Evolutionary conservation across 108 stramenopile genomes (phyloP).

Genomic region (Cyclostephanos tholiformis): DNA sequence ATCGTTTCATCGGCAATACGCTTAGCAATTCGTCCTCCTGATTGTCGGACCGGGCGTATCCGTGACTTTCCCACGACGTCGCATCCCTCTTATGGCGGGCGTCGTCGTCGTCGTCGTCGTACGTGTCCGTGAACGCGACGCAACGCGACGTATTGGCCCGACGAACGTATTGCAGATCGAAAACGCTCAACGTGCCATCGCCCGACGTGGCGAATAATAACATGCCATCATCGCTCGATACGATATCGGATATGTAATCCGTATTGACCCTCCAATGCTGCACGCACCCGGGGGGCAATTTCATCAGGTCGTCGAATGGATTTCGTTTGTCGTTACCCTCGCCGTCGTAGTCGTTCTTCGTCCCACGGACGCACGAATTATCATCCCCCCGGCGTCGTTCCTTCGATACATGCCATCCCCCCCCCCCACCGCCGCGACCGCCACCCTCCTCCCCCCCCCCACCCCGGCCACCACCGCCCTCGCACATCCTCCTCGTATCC

Average conservation of each 20-base stretch:
- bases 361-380: constrained; percentile 69
- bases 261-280: no score
- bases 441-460: constrained; percentile 5
- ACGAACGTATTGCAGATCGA: constrained; percentile 69
- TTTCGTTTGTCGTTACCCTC: no score
- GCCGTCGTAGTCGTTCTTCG: constrained; percentile 85
- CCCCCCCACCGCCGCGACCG: constrained; percentile 2
- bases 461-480: no score
- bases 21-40: constrained; percentile 96
- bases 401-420: constrained; percentile 4
- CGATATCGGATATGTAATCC: constrained; percentile 82
- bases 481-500: constrained; percentile 71
- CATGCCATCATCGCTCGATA: constrained; percentile 59
- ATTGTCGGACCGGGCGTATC: constrained; percentile 73
- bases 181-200: constrained; percentile 73
- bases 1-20: constrained; percentile 78
- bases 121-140: constrained; percentile 15
- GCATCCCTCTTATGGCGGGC: constrained; percentile 28
- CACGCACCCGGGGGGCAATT: no score
- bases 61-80: constrained; percentile 43
- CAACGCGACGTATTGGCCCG: constrained; percentile 28
- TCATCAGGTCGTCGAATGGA: no score
- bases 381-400: constrained; percentile 54
- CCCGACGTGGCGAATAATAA: constrained; percentile 76
- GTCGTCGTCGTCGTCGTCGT: constrained; percentile 11